Evolutionary conservation across 208 protist species (phyloP), one percentile per base, ranked within the genome.

Genomic region (Sergeia podlipaevii): DNA sequence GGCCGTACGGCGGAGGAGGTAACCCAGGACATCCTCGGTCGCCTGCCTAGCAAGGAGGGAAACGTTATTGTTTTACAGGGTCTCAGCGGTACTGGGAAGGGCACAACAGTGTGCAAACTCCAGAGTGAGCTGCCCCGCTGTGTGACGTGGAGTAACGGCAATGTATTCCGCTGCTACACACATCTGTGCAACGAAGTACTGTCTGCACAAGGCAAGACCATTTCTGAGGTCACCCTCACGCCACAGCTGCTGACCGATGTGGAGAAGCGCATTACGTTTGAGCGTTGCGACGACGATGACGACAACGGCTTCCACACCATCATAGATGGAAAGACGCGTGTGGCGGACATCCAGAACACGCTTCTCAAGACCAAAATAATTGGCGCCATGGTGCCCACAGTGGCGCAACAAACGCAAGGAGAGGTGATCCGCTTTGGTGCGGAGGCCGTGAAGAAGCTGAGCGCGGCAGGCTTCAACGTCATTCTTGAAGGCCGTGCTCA

Each of bases 61-160:
- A 93, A 90, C 42, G 66, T 96, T 17, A 91, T 97, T 34, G 64
- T 93, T 15, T 64, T 97, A 3, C 88, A 97, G 47, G 91, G 91
- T 10, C 75, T 97, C 30, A 91, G 79, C 33, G 91, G 91, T 27
- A 97, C 91, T 4, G 91, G 91, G 24, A 97, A 97, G 55, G 91
- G 88, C 10, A 96, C 91, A 17, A 97, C 91, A 0, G 87, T 91
- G 49, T 33, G 39, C 24, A 91, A 87, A 50, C 73, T 97, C 36
- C 65, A 85, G 50, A 29, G 70, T 17, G 45, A 48, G 36, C 81
- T 97, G 26, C 88, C 91, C 2, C 66, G 71, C 32, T 93, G 84
- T 36, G 77, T 95, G 11, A 73, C 84, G 39, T 96, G 91, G 91
- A 95, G 88, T 60, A 96, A 96, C 57, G 91, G 91, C 30, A 96